Base-by-base conservation (phyloP, 768 basidiomycete species). In the Phylloporus arenicola region DNA sequence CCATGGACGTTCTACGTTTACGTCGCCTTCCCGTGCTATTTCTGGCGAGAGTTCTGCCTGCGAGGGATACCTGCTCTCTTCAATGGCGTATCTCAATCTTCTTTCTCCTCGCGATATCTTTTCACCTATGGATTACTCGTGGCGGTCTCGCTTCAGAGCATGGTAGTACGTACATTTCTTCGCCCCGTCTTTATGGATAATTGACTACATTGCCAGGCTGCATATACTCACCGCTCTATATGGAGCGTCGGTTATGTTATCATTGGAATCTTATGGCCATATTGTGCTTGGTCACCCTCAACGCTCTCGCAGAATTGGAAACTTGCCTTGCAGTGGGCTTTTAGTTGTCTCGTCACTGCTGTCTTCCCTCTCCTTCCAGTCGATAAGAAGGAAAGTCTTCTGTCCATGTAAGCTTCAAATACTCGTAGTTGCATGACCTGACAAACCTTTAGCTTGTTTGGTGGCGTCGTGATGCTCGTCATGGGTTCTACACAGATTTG, bases 1-100 rank as follows among this genome's bases (percentile, higher is more conserved):
- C 85, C 88, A 0, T 79, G 75, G 77, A 81, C 81, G 4, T 87
- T 88, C 59, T 91, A 86, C 60, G 50, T 88, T 37, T 93, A 93
- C 59, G 75, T 83, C 31, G 62, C 75, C 4, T 91, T 91, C 54
- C 88, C 90, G 0, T 75, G 78, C 29, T 90, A 81, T 68, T 92
- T 92, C 64, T 89, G 87, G 87, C 72, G 73, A 29, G 79, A 76
- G 47, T 80, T 82, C 34, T 58, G 7, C 33, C n/a, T 58, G n/a
- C 54, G 45, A 33, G 69, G 65, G n/a, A 20, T 44, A 24, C 60
- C 64, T 4, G 42, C 50, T 27, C 19, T 64, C 19, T 22, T 54
- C 24, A 48, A 34, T 12, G 48, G 27, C 7, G 25, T 62, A 22
- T 56, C 50, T 6, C 51, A 53, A 30, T 61, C 65, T 19, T 57